These are phyloP conservation scores for Dictyostelium intermedium DNA, from an alignment of 78 protist genomes.

Conservation along the genomic window DNA sequence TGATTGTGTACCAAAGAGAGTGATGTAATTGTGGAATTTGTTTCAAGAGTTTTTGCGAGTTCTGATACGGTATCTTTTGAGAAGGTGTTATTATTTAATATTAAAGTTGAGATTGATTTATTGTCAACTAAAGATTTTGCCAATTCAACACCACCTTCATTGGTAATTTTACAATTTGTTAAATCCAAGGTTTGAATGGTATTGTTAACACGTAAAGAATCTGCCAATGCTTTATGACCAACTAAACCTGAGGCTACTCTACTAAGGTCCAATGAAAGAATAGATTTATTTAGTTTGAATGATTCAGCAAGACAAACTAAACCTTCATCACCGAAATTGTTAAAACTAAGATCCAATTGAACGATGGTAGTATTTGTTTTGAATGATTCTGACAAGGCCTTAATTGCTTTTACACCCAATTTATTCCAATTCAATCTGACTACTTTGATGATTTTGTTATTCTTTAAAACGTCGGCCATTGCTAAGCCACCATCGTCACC, in stretches of 20 bases:
- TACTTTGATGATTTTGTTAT: not conserved
- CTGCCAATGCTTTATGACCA: slow-evolving; percentile 63
- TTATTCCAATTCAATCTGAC: slow-evolving; percentile 53
- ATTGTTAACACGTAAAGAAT: not conserved
- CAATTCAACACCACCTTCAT: slow-evolving; percentile 60
- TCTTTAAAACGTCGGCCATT: slow-evolving; percentile 64
- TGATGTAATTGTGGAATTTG: not conserved
- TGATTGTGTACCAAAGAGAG: not conserved
- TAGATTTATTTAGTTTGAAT: slow-evolving; percentile 9
- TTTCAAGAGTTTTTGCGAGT: not conserved
- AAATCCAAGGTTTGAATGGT: slow-evolving; percentile 18
- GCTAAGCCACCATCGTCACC: slow-evolving; percentile 77
- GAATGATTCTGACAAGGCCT: slow-evolving; percentile 40
- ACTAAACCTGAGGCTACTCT: slow-evolving; percentile 34
- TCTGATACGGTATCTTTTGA: not conserved
- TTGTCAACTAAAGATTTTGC: slow-evolving; percentile 14
- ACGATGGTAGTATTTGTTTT: slow-evolving; percentile 1
- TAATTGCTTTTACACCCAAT: slow-evolving; percentile 57
- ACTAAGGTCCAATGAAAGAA: not conserved
- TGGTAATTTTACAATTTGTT: slow-evolving; percentile 42
- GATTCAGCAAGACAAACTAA: not conserved
- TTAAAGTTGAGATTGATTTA: slow-evolving; percentile 19
- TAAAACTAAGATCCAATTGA: slow-evolving; percentile 23
- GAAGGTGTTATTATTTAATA: slow-evolving; percentile 15
- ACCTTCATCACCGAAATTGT: slow-evolving; percentile 72